phyloP scores from a whole-genome alignment of 2,329 filamentous ascomycete genomes.

The Calonectria pseudoturangicola region DNA sequence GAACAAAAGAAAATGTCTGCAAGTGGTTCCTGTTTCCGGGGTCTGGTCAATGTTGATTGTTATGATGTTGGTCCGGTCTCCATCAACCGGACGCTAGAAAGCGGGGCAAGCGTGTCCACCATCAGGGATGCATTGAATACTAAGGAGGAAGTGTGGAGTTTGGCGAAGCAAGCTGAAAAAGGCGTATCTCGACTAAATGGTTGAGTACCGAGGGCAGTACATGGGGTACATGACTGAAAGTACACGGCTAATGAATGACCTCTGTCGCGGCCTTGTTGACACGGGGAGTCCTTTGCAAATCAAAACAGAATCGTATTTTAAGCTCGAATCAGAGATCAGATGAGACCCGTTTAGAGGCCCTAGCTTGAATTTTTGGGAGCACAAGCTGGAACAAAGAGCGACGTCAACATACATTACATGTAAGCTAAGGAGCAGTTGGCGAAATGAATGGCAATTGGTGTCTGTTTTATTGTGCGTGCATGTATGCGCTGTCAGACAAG shows the following conservation, averaged over 20 bases:
- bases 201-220: constrained; percentile 32
- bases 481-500: constrained; percentile 43
- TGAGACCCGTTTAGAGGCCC: constrained; percentile 27
- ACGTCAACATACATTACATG: constrained; percentile 18
- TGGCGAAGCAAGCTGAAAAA: constrained; percentile 52
- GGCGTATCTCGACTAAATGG: constrained; percentile 24
- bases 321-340: constrained; percentile 20
- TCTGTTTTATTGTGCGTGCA: not conserved
- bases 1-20: constrained; percentile 43
- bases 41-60: constrained; percentile 38
- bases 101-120: constrained; percentile 45
- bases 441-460: constrained; percentile 20
- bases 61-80: constrained; percentile 43
- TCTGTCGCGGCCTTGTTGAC: constrained; percentile 29
- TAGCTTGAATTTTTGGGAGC: constrained; percentile 16
- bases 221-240: constrained; percentile 24
- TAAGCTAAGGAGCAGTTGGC: not conserved
- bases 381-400: constrained; percentile 6
- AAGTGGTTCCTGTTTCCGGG: constrained; percentile 17
- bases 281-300: constrained; percentile 14
- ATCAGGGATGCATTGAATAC: constrained; percentile 40
- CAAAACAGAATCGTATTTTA: constrained; percentile 32
- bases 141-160: constrained; percentile 52
- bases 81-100: constrained; percentile 36
- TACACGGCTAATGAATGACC: constrained; percentile 26